Evolutionary conservation across 495 filamentous ascomycete genomes (phyloP).

Genomic region (Neurospora intermedia): DNA sequence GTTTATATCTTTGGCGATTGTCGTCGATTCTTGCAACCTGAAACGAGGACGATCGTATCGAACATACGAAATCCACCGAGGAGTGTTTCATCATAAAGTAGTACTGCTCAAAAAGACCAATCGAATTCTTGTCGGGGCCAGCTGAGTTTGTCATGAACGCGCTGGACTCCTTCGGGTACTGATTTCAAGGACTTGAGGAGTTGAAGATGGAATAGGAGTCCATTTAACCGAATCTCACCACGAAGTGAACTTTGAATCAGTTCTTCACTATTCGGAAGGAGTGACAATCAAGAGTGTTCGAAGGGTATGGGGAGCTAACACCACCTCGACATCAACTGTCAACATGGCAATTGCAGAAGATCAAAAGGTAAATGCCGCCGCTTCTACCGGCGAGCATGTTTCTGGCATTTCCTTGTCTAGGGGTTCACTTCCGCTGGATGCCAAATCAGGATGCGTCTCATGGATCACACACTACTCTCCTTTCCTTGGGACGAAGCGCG

Average conservation of each 20-base stretch:
- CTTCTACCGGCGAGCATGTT: not conserved
- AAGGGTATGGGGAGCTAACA: not conserved
- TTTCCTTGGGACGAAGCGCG: conserved; percentile 27
- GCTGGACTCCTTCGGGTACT: not conserved
- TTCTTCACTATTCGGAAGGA: not conserved
- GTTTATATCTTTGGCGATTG: not conserved
- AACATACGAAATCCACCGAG: not conserved
- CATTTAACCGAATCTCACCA: not conserved
- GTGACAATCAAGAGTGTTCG: not conserved
- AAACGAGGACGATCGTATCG: not conserved
- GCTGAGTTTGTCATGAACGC: not conserved
- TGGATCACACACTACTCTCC: conserved; percentile 27
- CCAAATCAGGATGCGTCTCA: conserved; percentile 4
- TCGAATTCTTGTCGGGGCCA: not conserved
- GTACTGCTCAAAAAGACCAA: not conserved
- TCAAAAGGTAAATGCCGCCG: not conserved
- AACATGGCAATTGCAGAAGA: not conserved
- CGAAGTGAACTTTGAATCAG: not conserved
- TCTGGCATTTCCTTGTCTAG: not conserved
- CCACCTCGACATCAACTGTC: not conserved
- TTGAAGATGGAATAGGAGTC: not conserved
- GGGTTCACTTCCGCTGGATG: not conserved
- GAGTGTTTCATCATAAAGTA: not conserved
- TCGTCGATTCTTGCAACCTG: not conserved
- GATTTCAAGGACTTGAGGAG: not conserved